Base-by-base conservation (phyloP, 371 early-diverging fungal genomes). In the Actinomortierella ambigua region DNA sequence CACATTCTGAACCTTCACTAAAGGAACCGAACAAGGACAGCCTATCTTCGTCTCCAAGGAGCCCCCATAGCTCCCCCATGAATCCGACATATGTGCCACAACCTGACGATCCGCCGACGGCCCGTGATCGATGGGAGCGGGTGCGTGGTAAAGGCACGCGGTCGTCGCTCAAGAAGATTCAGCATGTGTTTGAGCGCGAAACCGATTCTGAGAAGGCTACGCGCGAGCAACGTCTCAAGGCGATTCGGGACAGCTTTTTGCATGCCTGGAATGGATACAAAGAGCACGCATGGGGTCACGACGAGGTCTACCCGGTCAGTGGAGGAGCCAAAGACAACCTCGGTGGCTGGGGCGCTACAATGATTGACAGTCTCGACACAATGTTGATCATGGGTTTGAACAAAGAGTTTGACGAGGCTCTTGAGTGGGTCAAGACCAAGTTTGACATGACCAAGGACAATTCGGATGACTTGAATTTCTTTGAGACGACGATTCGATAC, bases 401-500 rank as follows among this genome's bases (percentile, higher is more conserved):
- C 15, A 81, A 86, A 4, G 93, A 93, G 63, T 91, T 89, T 62
- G 65, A 77, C 15, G 82, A 78, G 28, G 88, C 91, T 7, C 63
- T 86, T 42, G 78, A 79, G 11, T 81, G 78, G 61, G 82, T 95
- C 20, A 57, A 64, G 22, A 63, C 40, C 7, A 62, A 79, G 11
- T 79, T 89, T 49, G 64, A 81, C 24, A 82, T 81, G 66, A 77
- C 77, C 39, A 77, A 78, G 79, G 49, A 70, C 41, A 61, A 65
- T 9, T 53, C 53, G 0, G 39, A 17, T 2, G 53, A 57, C 15
- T 34, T 51, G 6, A 60, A 62, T 8, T 85, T 85, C 60, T 97
- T 97, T 76, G 98, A 98, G 77, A 88, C 91, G 42, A 88, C 84
- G n/a, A 98, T 96, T 47, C 87, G 97, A 0, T 86, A 93, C 41